phyloP scores from a whole-genome alignment of 352 stramenopile genomes.

The Globisporangium barbulae region DNA sequence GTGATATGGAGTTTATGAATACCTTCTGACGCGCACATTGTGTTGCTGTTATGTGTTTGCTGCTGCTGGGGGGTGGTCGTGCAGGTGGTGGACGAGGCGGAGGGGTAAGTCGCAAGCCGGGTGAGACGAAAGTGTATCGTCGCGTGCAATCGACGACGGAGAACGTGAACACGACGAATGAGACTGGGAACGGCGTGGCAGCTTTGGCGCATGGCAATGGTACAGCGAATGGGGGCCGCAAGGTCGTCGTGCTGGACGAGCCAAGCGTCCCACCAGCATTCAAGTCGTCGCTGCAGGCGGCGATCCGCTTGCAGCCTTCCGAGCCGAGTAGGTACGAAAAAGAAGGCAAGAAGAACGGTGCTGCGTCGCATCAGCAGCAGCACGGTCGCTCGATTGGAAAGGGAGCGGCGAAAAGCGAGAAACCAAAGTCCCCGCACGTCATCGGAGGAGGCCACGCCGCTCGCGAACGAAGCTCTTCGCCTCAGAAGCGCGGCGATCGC shows the following conservation, averaged over 20 bases:
- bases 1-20: neutral
- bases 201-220: neutral
- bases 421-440: conserved; percentile 4
- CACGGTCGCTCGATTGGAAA: neutral
- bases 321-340: conserved; percentile 9
- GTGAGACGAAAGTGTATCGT: conserved; percentile 11
- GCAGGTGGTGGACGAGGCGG: conserved; percentile 19
- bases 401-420: neutral
- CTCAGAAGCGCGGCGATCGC: conserved; percentile 20
- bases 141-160: conserved; percentile 10
- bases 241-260: conserved; percentile 12
- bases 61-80: neutral
- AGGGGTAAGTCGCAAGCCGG: conserved; percentile 6
- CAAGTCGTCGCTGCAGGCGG: conserved; percentile 48
- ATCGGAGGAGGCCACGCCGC: neutral
- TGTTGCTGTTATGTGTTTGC: neutral
- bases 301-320: conserved; percentile 17
- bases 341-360: conserved; percentile 12
- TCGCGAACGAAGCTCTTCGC: conserved; percentile 13
- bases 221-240: conserved; percentile 7
- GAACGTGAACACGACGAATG: neutral
- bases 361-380: neutral
- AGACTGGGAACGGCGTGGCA: neutral
- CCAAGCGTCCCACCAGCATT: conserved; percentile 33
- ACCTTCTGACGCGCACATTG: neutral